phyloP scores from a whole-genome alignment of 805 yeast genomes.

The Priceomyces castillae region DNA sequence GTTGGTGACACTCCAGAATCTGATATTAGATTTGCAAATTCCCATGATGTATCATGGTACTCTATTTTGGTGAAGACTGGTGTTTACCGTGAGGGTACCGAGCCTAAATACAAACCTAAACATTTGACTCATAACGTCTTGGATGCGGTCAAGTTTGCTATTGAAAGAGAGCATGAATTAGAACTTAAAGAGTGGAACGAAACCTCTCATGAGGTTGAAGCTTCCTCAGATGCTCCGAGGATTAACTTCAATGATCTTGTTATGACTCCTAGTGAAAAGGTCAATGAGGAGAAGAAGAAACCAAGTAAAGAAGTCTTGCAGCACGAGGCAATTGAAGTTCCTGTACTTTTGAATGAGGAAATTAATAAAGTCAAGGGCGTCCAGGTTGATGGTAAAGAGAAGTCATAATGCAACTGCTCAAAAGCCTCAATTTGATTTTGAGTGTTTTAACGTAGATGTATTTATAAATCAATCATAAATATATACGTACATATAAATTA shows the following conservation, averaged over 20 bases:
- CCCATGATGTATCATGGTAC: slow-evolving; percentile 81
- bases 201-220: slow-evolving; percentile 33
- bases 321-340: slow-evolving; percentile 50
- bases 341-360: slow-evolving; percentile 45
- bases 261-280: slow-evolving; percentile 41
- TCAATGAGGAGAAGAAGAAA: slow-evolving; percentile 10
- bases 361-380: slow-evolving; percentile 38
- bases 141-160: slow-evolving; percentile 80
- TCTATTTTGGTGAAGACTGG: slow-evolving; percentile 86
- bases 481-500: no score
- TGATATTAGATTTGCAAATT: slow-evolving; percentile 82
- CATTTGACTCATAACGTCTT: slow-evolving; percentile 69
- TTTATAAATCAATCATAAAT: neutral
- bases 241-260: slow-evolving; percentile 45
- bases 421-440: neutral
- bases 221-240: slow-evolving; percentile 24
- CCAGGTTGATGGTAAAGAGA: slow-evolving; percentile 11
- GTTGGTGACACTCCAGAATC: slow-evolving; percentile 92
- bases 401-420: neutral
- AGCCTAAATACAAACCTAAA: slow-evolving; percentile 77
- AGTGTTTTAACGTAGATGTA: neutral
- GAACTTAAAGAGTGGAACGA: slow-evolving; percentile 76
- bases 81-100: slow-evolving; percentile 77
- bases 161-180: slow-evolving; percentile 72
- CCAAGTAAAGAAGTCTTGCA: slow-evolving; percentile 22